phyloP scores from a whole-genome alignment of 148 eudicot genomes.

The Oxyria digyna region DNA sequence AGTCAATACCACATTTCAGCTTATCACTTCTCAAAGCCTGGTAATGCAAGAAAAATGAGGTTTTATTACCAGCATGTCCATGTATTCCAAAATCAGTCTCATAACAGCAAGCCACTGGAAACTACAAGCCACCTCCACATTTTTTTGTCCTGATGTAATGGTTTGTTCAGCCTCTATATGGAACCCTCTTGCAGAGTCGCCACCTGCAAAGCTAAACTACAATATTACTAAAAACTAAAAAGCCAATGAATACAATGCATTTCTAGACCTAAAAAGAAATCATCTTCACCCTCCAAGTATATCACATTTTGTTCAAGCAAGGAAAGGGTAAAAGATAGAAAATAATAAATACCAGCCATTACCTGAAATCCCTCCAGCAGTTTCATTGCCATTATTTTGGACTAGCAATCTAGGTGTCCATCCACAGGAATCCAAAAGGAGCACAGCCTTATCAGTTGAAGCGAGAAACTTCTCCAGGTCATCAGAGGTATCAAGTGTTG shows the following conservation, averaged over 20 bases:
- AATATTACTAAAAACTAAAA: conserved; percentile 3
- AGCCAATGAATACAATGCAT: neutral
- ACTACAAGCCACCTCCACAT: conserved; percentile 45
- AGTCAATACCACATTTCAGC: conserved; percentile 31
- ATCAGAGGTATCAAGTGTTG: conserved; percentile 33
- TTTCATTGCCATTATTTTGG: conserved; percentile 24
- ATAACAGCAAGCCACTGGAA: conserved; percentile 20
- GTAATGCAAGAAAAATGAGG: conserved; percentile 10
- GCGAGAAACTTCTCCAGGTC: conserved; percentile 49
- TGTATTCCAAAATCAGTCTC: conserved; percentile 9
- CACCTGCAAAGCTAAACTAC: conserved; percentile 31
- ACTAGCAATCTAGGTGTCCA: conserved; percentile 58
- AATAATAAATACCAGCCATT: conserved; percentile 3
- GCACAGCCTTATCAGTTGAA: conserved; percentile 73
- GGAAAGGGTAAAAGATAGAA: neutral
- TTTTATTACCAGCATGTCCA: conserved; percentile 12
- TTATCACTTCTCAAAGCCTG: conserved; percentile 40
- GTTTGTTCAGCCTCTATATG: conserved; percentile 35
- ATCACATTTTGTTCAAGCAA: neutral
- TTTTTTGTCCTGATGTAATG: conserved; percentile 25
- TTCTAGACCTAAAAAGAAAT: neutral
- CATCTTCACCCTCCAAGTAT: neutral
- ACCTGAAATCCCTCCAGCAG: conserved; percentile 17
- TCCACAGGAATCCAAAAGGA: conserved; percentile 76
- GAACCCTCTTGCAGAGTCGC: conserved; percentile 16